Conservation (phyloP, 148 eudicot genomes). For the Simmondsia chinensis region DNA sequence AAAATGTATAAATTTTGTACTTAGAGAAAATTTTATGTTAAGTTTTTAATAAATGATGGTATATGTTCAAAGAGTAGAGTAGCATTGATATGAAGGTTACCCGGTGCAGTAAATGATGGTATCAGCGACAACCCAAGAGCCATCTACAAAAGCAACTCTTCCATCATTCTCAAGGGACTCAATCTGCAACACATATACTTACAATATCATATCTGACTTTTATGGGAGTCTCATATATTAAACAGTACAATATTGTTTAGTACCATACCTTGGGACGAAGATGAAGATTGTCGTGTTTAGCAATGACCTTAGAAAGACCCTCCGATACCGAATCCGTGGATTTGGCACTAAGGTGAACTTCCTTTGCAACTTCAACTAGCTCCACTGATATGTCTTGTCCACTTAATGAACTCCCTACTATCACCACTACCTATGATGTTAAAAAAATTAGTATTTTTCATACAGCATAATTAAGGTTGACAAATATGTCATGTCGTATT, state of each 20-base stretch:
- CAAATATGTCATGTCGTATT: no score
- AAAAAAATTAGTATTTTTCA: no score
- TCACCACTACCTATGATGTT: constrained; percentile 74
- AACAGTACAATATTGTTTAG: no score
- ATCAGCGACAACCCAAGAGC: constrained; percentile 49
- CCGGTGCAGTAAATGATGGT: constrained; percentile 79
- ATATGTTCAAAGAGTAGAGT: not conserved
- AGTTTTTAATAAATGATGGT: no score
- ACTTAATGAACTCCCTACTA: constrained; percentile 64
- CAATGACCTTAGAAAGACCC: constrained; percentile 54
- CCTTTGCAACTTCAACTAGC: constrained; percentile 59
- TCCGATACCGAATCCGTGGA: constrained; percentile 36
- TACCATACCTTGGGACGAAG: constrained; percentile 48
- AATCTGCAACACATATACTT: constrained; percentile 28
- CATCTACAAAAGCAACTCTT: constrained; percentile 42
- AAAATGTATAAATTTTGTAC: no score
- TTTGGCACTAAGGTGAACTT: constrained; percentile 52
- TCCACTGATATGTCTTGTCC: constrained; percentile 77
- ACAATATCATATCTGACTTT: not conserved
- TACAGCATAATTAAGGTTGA: no score
- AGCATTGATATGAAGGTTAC: constrained; percentile 15
- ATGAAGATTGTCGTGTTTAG: constrained; percentile 41
- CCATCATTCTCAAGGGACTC: constrained; percentile 55
- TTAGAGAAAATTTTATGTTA: no score
- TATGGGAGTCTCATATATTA: not conserved